Base-by-base conservation (phyloP, 352 stramenopile genomes). In the Albugo laibachii region DNA sequence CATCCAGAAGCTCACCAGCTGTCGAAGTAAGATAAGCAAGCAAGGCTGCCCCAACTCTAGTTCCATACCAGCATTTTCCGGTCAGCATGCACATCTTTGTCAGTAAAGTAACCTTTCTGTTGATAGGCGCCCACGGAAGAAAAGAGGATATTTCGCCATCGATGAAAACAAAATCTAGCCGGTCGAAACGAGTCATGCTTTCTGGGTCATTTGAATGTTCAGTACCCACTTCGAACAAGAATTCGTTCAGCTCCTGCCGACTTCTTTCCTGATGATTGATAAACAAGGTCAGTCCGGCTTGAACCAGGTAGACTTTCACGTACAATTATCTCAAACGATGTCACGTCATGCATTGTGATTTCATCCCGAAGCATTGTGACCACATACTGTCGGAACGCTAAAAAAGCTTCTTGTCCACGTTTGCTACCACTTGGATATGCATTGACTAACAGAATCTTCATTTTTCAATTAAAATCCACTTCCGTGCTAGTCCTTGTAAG, bases 41-140 rank as follows among this genome's bases (percentile, higher is more conserved):
- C 34, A 87, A 43, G 3, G 50, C 51, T 1, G 77, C 74, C 12
- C 72, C 74, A 15, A 87, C 47, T 14, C 66, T 62, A 46, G 61
- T 77, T 24, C 62, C 72, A 49, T 77, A 89, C 13, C 76, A 65
- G 19, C 77, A 89, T 45, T 89, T 89, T 36, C 75, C 77, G 11
- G 77, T 87, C 72, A 87, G 83, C 74, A 85, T 87, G 55, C 77
- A 89, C 74, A 87, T 85, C 55, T 89, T 89, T 16, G 60, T 62
- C 14, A 82, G 55, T 16, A 83, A 43, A 31, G 59, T 45, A 10
- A 89, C 57, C 45, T 87, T 80, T 36, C 67, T 66, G 53, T 80
- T 63, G 27, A 56, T 60, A 0, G 67, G 69, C 5, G 63, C 50
- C 77, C 77, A 89, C 11, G 72, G 69, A 49, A 58, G 59, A 14